Evolutionary conservation across 306 rosid genomes (phyloP).

Genomic region (Fagus crenata): DNA sequence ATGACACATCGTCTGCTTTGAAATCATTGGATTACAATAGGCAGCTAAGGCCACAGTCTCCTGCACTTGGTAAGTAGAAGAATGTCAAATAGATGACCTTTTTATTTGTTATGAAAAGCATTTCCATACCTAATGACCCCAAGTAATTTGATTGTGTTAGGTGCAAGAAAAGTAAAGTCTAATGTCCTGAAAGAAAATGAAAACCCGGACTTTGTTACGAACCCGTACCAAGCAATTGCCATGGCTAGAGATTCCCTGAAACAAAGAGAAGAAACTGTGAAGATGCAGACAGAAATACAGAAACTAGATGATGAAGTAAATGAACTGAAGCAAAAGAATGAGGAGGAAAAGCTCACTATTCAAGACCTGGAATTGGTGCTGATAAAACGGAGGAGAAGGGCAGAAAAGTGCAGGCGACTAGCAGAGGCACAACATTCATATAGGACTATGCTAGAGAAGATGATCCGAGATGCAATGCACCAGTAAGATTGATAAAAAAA

Average conservation of each 20-base stretch:
- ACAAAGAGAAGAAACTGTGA: conserved; percentile 72
- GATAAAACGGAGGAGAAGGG: conserved; percentile 69
- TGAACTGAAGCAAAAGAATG: conserved; percentile 69
- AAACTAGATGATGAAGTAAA: conserved; percentile 70
- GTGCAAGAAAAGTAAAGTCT: conserved; percentile 50
- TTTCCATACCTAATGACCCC: conserved; percentile 14
- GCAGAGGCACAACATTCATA: conserved; percentile 94
- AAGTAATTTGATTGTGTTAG: conserved; percentile 33
- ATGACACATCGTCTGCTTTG: conserved; percentile 59
- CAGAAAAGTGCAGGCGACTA: conserved; percentile 80
- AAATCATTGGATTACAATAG: conserved; percentile 68
- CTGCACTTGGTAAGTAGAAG: conserved; percentile 63
- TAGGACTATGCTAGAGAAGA: conserved; percentile 81
- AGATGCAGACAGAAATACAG: conserved; percentile 68
- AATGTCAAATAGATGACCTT: neutral
- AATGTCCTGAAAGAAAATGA: conserved; percentile 67
- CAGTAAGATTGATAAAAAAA: conserved; percentile 57
- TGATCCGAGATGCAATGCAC: conserved; percentile 97
- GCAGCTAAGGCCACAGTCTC: conserved; percentile 59
- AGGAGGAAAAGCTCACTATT: conserved; percentile 72
- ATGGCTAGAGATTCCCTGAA: conserved; percentile 85
- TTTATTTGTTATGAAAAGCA: neutral
- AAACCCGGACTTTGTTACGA: conserved; percentile 55
- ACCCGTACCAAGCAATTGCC: conserved; percentile 82
- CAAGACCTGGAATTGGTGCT: conserved; percentile 73